Percentiles rank a stretch among this genome's conserved stretches.
Conservation (phyloP, 2,329 filamentous ascomycete genomes). For the Magnaporthiopsis rhizophila region DNA sequence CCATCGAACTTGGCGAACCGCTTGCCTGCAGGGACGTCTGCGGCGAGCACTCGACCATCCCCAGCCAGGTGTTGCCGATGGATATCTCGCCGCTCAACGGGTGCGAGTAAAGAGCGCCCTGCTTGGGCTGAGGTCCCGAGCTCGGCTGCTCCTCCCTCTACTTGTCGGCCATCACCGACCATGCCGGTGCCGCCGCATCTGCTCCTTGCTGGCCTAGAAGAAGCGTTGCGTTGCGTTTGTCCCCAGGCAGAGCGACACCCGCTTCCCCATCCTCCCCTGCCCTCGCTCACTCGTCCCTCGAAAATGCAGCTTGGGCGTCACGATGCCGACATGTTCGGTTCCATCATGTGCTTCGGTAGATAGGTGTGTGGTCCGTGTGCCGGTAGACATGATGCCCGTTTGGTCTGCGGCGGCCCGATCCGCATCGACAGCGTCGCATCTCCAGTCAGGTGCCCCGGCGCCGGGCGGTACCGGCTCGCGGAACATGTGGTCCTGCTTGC, state of each 20-base stretch:
- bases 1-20: slow-evolving; percentile 39
- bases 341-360: slow-evolving; percentile 27
- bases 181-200: no score
- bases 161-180: no score
- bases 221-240: slow-evolving; percentile 16
- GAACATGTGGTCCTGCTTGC: slow-evolving; percentile 19
- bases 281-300: slow-evolving; percentile 23
- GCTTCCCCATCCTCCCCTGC: slow-evolving; percentile 14
- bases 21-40: slow-evolving; percentile 42
- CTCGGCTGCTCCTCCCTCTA: slow-evolving; percentile 14
- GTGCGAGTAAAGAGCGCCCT: slow-evolving; percentile 36
- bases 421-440: slow-evolving; percentile 26
- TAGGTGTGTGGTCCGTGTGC: slow-evolving; percentile 30
- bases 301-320: slow-evolving; percentile 32
- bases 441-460: slow-evolving; percentile 16
- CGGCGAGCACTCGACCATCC: slow-evolving; percentile 46
- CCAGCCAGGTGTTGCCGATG: slow-evolving; percentile 36
- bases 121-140: slow-evolving; percentile 21
- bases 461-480: slow-evolving; percentile 22
- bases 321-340: slow-evolving; percentile 33
- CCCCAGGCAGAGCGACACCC: slow-evolving; percentile 15
- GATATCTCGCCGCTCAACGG: slow-evolving; percentile 28
- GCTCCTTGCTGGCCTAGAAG: slow-evolving; percentile 10
- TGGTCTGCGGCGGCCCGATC: slow-evolving; percentile 36
- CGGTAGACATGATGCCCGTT: slow-evolving; percentile 45